Percentiles rank a stretch among this genome's conserved stretches.
Conservation (phyloP, 768 basidiomycete species). For the Podaxis rugospora region DNA sequence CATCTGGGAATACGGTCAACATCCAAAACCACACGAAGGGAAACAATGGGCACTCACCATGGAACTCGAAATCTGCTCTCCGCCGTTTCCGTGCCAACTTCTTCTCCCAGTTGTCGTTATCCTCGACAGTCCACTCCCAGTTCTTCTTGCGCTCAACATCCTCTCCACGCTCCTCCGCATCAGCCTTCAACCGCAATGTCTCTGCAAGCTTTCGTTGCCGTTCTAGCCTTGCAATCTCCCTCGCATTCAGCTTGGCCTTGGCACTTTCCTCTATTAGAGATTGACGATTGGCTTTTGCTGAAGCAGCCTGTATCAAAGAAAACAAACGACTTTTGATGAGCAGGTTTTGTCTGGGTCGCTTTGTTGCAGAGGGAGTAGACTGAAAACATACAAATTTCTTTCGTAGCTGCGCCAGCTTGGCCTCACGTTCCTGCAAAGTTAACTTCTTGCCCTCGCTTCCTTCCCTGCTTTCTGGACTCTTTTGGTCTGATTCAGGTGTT, state of each 20-base stretch:
- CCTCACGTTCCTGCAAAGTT: constrained; percentile 70
- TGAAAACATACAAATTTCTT: constrained; percentile 65
- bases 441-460: constrained; percentile 23
- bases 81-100: constrained; percentile 78
- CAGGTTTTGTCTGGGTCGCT: not conserved
- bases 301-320: constrained; percentile 51
- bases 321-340: constrained; percentile 6
- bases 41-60: constrained; percentile 52
- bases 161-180: constrained; percentile 89
- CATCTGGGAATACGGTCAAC: constrained; percentile 49
- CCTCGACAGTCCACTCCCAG: constrained; percentile 94
- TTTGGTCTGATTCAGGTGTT: constrained; percentile 18
- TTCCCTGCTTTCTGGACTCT: constrained; percentile 19
- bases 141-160: constrained; percentile 88
- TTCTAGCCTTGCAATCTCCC: constrained; percentile 82
- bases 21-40: not conserved
- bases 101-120: constrained; percentile 96
- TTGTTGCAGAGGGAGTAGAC: not conserved
- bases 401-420: constrained; percentile 72
- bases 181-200: constrained; percentile 74
- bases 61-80: constrained; percentile 86
- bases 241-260: constrained; percentile 67
- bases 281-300: constrained; percentile 78
- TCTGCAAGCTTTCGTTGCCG: constrained; percentile 90
- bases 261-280: constrained; percentile 84